Evolutionary conservation across 1,284 basidiomycete species (phyloP).

Genomic region (Ganoderma meredithae): DNA sequence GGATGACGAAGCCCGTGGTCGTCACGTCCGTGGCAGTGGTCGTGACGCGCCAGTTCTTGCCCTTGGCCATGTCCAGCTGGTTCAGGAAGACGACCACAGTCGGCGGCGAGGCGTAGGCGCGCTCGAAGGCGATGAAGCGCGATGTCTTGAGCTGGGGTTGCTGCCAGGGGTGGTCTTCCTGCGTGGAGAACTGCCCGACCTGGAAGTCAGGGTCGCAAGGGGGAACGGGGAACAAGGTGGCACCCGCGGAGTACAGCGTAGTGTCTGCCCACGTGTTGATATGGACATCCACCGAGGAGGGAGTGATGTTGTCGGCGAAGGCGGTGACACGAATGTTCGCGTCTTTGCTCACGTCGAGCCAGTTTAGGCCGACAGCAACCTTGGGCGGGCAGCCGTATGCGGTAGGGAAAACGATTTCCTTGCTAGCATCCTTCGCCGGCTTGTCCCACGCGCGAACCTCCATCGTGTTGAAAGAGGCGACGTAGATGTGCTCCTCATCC

Average conservation of each 20-base stretch:
- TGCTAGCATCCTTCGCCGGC: neutral
- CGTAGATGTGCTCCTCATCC: neutral
- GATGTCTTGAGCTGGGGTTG: neutral
- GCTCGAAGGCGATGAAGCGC: neutral
- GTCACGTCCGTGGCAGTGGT: conserved; percentile 5
- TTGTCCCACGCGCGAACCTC: neutral
- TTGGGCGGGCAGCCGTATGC: neutral
- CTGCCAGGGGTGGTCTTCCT: neutral
- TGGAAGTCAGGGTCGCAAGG: conserved; percentile 20
- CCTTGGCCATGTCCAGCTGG: neutral
- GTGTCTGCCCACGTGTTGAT: neutral
- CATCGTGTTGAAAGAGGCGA: neutral
- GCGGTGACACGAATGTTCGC: neutral
- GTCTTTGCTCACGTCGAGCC: neutral
- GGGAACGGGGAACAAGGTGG: neutral
- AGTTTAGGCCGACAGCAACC: neutral
- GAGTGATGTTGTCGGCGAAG: neutral
- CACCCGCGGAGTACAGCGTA: neutral
- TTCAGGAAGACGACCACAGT: neutral
- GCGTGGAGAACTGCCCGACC: conserved; percentile 11
- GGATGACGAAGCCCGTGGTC: conserved; percentile 16
- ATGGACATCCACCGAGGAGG: neutral
- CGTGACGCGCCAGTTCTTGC: neutral
- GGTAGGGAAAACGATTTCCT: neutral
- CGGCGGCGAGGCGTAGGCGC: neutral